Conservation (phyloP, 495 filamentous ascomycete species). For the Lophiostoma macrostomum region DNA sequence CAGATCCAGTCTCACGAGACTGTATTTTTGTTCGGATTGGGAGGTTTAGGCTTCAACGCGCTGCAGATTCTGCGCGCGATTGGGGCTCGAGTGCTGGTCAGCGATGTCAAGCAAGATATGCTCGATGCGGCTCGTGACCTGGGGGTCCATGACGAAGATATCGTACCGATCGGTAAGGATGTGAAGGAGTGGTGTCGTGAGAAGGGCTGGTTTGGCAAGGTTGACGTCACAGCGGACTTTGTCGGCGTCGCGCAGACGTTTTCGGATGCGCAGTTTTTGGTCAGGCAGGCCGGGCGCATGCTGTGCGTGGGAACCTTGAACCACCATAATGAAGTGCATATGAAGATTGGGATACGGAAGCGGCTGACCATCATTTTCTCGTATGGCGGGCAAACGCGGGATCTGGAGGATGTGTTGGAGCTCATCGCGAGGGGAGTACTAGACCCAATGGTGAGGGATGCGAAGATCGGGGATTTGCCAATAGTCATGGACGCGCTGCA, state of each 20-base stretch:
- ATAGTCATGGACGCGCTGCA: background rate
- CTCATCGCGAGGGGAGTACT: background rate
- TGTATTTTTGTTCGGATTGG: constrained; percentile 1
- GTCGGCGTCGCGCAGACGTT: constrained; percentile 11
- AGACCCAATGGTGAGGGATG: background rate
- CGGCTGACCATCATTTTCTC: constrained; percentile 7
- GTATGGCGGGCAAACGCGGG: constrained; percentile 1
- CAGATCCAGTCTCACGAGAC: background rate
- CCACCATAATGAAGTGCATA: constrained; percentile 7
- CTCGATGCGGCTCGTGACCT: constrained; percentile 5
- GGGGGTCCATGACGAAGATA: constrained; percentile 6
- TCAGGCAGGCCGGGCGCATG: background rate
- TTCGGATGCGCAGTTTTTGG: constrained; percentile 3
- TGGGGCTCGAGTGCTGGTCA: constrained; percentile 10
- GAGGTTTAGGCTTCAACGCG: constrained; percentile 11
- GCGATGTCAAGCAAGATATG: constrained; percentile 2
- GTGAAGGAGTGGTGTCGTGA: constrained; percentile 1
- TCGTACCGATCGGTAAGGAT: constrained; percentile 1
- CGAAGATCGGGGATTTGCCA: constrained; percentile 2
- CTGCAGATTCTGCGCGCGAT: constrained; percentile 6
- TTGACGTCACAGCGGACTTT: constrained; percentile 9
- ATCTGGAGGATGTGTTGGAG: background rate
- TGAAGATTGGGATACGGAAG: constrained; percentile 5
- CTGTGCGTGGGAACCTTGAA: constrained; percentile 3
- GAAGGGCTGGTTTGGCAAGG: background rate